A percentile compares a stretch with the other conserved stretches of the same genome.
phyloP scores from a whole-genome alignment of 768 basidiomycete genomes.

The Hericium coralloides region DNA sequence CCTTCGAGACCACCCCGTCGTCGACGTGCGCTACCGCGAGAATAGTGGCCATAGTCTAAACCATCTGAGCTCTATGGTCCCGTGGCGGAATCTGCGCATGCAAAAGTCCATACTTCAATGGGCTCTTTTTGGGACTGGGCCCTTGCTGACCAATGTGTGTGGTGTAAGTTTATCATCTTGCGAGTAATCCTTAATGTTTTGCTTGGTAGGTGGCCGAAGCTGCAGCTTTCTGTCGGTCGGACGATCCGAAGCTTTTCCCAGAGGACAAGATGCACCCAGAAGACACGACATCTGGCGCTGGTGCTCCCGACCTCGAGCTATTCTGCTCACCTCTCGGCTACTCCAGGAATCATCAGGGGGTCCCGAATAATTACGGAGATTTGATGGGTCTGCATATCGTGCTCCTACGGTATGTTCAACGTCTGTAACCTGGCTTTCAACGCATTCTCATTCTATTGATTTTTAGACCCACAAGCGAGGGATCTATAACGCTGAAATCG shows the following conservation, averaged over 20 bases:
- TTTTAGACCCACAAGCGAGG: background rate
- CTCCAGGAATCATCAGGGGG: constrained; percentile 7
- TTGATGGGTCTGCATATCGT: constrained; percentile 20
- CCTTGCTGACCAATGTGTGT: constrained; percentile 45
- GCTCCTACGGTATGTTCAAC: constrained; percentile 20
- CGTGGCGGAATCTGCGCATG: background rate
- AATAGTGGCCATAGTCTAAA: constrained; percentile 35
- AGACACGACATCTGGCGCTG: constrained; percentile 24
- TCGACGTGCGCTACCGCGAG: constrained; percentile 44
- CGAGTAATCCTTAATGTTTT: too few relatives aligned
- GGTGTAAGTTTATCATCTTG: background rate
- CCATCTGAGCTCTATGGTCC: constrained; percentile 19
- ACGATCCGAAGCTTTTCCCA: constrained; percentile 39
- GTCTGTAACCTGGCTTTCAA: constrained; percentile 4
- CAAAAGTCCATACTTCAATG: constrained; percentile 27
- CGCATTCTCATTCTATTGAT: background rate
- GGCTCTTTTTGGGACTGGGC: constrained; percentile 34
- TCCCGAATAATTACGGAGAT: constrained; percentile 8
- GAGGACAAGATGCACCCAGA: constrained; percentile 6
- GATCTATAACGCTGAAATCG: constrained; percentile 1
- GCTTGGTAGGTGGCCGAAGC: constrained; percentile 30
- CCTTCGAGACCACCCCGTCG: constrained; percentile 59
- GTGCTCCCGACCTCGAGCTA: constrained; percentile 28
- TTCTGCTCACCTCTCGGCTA: constrained; percentile 21
- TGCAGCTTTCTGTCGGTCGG: constrained; percentile 44